These are phyloP conservation scores for Diutina catenulata DNA, from an alignment of 1,139 yeast genomes.

Conservation along the genomic window DNA sequence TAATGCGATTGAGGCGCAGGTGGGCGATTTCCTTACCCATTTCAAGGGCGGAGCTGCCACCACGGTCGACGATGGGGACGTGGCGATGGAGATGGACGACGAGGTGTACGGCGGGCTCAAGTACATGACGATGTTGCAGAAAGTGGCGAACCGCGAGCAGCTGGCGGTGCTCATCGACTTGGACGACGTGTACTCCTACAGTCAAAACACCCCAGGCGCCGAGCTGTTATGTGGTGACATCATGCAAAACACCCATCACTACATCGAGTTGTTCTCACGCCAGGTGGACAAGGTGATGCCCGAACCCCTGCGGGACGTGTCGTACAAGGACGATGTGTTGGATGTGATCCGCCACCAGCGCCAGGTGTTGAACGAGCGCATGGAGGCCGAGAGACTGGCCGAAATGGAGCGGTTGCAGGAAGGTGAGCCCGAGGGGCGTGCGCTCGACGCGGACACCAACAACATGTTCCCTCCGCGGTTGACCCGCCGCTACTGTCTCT, in stretches of 20 bases:
- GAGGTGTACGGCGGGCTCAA: conserved; percentile 42
- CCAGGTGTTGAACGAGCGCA: conserved; percentile 64
- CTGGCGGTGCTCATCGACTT: conserved; percentile 63
- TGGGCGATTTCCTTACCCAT: conserved; percentile 48
- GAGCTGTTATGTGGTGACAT: conserved; percentile 44
- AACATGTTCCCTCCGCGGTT: conserved; percentile 73
- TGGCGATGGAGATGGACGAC: conserved; percentile 12
- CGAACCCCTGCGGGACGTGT: conserved; percentile 60
- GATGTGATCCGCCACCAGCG: conserved; percentile 92
- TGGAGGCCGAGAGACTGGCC: conserved; percentile 54
- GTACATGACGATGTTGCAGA: conserved; percentile 65
- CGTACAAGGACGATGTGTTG: conserved; percentile 79
- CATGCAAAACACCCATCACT: conserved; percentile 64
- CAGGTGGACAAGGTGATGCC: conserved; percentile 81
- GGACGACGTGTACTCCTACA: conserved; percentile 67
- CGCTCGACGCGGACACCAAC: conserved; percentile 12
- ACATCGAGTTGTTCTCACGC: conserved; percentile 61
- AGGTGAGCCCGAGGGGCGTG: conserved; percentile 12
- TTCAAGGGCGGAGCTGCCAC: conserved; percentile 40
- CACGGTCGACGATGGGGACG: conserved; percentile 10
- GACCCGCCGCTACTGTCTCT: conserved; percentile 76
- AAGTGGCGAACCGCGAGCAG: conserved; percentile 72
- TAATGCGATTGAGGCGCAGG: conserved; percentile 36
- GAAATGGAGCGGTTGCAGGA: conserved; percentile 31
- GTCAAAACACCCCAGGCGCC: conserved; percentile 16